These are phyloP conservation scores for Cucumis melo DNA, from an alignment of 306 rosid species.

Conservation along the genomic window DNA sequence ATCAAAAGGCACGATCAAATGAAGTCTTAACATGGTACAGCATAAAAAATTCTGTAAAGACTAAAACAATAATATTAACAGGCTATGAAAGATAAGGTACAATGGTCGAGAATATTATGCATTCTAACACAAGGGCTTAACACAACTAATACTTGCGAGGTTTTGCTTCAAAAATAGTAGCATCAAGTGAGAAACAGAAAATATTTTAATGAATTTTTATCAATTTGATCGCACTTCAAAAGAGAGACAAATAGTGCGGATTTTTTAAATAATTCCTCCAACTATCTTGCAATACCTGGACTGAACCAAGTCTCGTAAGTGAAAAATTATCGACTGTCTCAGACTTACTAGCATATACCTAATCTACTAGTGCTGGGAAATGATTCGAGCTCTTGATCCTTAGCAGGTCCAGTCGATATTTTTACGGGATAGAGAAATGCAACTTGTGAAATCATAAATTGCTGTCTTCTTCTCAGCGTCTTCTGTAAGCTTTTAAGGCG, in stretches of 20 bases:
- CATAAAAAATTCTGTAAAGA: background rate
- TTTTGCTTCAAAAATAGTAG: background rate
- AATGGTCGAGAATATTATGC: background rate
- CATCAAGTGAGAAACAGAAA: background rate
- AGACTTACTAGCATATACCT: slow-evolving; percentile 31
- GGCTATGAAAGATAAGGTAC: background rate
- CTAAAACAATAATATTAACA: background rate
- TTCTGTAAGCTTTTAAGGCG: slow-evolving; percentile 44
- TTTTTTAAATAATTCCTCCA: background rate
- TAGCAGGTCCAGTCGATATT: slow-evolving; percentile 58
- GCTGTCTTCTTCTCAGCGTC: slow-evolving; percentile 68
- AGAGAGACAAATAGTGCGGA: background rate
- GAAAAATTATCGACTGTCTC: background rate
- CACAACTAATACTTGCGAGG: background rate
- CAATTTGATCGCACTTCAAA: background rate
- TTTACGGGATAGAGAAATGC: slow-evolving; percentile 79
- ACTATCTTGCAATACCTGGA: background rate
- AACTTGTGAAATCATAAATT: slow-evolving; percentile 65
- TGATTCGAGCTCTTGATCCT: slow-evolving; percentile 90
- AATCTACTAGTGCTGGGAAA: slow-evolving; percentile 53
- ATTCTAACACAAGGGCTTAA: background rate
- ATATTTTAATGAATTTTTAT: background rate
- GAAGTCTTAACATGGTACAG: background rate
- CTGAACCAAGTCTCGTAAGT: background rate
- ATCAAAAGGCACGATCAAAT: slow-evolving; percentile 1